Percentiles rank a stretch among this genome's conserved stretches.
Conservation (phyloP, 169 alveolate genomes). For the Perkinsus chesapeaki region DNA sequence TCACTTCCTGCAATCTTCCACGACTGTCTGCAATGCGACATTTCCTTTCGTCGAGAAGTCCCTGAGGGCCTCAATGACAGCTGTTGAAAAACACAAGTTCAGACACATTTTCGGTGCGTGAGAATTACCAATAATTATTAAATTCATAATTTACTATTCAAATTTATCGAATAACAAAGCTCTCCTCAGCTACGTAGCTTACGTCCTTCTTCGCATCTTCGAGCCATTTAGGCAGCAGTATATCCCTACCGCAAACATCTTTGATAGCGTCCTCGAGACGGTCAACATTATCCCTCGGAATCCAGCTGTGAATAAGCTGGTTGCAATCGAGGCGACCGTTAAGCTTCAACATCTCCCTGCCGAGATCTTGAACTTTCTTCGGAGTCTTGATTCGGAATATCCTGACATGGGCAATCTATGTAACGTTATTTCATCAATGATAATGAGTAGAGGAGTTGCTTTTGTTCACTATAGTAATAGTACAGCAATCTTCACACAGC, state of each 20-base stretch:
- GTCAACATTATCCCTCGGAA: background rate
- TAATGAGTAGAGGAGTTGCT: no score
- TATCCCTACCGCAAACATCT: background rate
- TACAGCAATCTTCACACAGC: no score
- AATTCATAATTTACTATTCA: no score
- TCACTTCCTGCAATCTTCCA: background rate
- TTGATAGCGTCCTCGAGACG: background rate
- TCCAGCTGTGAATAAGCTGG: background rate
- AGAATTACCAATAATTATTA: no score
- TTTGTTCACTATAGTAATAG: no score
- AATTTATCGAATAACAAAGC: no score
- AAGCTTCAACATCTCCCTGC: background rate
- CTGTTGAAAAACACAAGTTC: background rate
- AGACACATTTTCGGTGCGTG: no score
- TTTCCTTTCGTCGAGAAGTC: background rate
- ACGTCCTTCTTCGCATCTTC: background rate
- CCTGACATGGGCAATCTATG: background rate
- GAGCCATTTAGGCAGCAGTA: background rate
- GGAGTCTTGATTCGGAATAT: background rate
- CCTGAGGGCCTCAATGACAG: no score
- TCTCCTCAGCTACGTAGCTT: background rate
- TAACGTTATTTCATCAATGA: background rate
- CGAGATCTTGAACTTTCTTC: background rate
- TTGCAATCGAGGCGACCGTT: background rate
- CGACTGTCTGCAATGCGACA: background rate